Base-by-base conservation (phyloP, 2,329 filamentous ascomycete species). In the Alternaria hordeiaustralica region DNA sequence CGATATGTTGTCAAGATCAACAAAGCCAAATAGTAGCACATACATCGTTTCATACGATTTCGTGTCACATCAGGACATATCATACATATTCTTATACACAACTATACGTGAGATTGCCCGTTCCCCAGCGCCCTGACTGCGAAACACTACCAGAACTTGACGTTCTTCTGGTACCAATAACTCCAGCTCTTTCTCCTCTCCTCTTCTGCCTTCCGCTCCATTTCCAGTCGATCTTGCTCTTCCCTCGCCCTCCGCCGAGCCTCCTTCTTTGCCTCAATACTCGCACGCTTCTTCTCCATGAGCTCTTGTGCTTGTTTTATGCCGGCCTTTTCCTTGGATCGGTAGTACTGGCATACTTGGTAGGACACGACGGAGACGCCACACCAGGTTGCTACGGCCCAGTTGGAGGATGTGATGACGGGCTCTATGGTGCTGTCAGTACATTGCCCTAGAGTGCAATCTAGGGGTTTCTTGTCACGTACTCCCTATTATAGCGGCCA, bases 251-350 rank as follows among this genome's bases (percentile, higher is more conserved):
- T 75, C 62, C 83, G 67, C 62, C 82, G 75, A 55, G 83, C 81
- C 63, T 83, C 82, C 67, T 80, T 82, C 63, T 80, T 80, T n/a
- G 79, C 78, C 67, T 82, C 82, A 43, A 83, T 79, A 47, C 77
- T 76, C 20, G 73, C 84, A 74, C 92, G 89, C 79, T 94, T 89
- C 72, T 87, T 85, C 75, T 91, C 89, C 79, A 95, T 90, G 62
- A 96, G 88, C 76, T 97, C 93, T 59, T 97, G 90, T 5, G 92
- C 92, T 68, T 93, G 86, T 78, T 92, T 91, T 89, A 99, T 95
- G 66, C 93, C 91, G 65, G 90, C 88, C 72, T 90, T 88, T 81
- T 98, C 95, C 64, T 90, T 86, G 51, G 87, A 85, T 63, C 94
- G 86, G 65, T 87, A 87, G 70, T 89, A 90, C 75, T 94, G 89